phyloP scores from a whole-genome alignment of 1,284 basidiomycete genomes.

The Tilletia walkeri region DNA sequence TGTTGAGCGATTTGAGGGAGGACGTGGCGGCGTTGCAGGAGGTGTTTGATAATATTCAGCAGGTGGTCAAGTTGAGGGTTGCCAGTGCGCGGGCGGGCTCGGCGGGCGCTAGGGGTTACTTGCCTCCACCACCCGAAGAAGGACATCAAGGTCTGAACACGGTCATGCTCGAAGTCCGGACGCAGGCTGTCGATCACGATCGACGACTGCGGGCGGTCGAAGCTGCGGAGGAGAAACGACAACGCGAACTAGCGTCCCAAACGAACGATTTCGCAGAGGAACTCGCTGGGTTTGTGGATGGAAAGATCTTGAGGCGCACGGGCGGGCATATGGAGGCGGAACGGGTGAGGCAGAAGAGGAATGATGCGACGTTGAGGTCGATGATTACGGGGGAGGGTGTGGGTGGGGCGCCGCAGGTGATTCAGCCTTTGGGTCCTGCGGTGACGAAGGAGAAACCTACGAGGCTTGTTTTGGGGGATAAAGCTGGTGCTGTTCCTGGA shows the following conservation, averaged over 20 bases:
- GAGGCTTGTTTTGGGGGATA: constrained; percentile 1
- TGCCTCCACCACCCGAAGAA: constrained; percentile 50
- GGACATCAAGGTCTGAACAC: constrained; percentile 51
- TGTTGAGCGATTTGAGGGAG: constrained; percentile 49
- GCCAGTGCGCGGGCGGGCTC: constrained; percentile 15
- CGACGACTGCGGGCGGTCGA: constrained; percentile 52
- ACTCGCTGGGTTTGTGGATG: constrained; percentile 52
- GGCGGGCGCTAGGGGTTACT: constrained; percentile 26
- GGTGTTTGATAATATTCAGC: constrained; percentile 53
- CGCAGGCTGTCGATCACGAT: constrained; percentile 52
- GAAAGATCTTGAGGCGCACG: constrained; percentile 49
- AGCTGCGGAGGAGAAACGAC: constrained; percentile 47
- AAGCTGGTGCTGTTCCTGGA: too few species aligned
- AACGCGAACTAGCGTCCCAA: constrained; percentile 34
- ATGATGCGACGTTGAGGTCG: constrained; percentile 47
- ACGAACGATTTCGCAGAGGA: constrained; percentile 54
- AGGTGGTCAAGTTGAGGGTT: constrained; percentile 50
- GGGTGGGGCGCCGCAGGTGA: constrained; percentile 6
- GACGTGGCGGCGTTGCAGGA: constrained; percentile 48
- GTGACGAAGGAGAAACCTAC: not conserved
- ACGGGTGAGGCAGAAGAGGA: constrained; percentile 45
- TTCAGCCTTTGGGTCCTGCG: not conserved
- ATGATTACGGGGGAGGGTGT: constrained; percentile 38
- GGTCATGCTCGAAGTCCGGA: constrained; percentile 54
- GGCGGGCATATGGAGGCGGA: constrained; percentile 52